Conservation (phyloP, 2,329 filamentous ascomycete species). For the Xylaria sp. region DNA sequence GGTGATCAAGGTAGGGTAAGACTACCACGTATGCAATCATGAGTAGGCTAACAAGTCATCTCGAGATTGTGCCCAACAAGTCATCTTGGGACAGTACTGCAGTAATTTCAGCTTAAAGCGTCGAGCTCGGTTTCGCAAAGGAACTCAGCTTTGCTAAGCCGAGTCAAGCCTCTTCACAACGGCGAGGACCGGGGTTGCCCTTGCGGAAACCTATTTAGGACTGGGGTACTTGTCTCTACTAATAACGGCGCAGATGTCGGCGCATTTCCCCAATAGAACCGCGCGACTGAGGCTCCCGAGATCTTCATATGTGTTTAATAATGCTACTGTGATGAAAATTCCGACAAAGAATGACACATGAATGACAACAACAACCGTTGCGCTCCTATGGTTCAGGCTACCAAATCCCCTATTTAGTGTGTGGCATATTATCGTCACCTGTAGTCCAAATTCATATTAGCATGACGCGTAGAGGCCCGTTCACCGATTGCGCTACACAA, state of each 20-base stretch:
- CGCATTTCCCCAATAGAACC: slow-evolving; percentile 25
- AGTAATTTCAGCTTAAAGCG: slow-evolving; percentile 25
- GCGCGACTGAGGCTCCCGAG: slow-evolving; percentile 22
- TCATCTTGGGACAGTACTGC: background rate
- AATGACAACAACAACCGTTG: slow-evolving; percentile 12
- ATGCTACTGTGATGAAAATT: slow-evolving; percentile 27
- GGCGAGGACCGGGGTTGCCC: slow-evolving; percentile 29
- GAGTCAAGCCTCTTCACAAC: slow-evolving; percentile 21
- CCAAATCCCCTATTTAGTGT: background rate
- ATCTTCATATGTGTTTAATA: slow-evolving; percentile 11
- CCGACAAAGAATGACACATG: background rate
- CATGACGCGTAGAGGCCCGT: background rate
- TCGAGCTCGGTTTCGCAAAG: slow-evolving; percentile 9
- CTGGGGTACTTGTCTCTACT: slow-evolving; percentile 16
- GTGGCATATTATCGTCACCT: background rate
- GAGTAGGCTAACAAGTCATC: background rate
- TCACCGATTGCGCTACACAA: background rate
- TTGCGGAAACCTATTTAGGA: slow-evolving; percentile 14
- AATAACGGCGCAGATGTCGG: slow-evolving; percentile 24
- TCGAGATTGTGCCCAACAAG: background rate
- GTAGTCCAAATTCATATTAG: background rate
- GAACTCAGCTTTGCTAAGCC: slow-evolving; percentile 19
- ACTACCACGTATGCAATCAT: background rate
- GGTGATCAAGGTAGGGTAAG: slow-evolving; percentile 4
- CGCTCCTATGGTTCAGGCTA: background rate